Evolutionary conservation across 2,329 filamentous ascomycete species (phyloP).

Genomic region (Cercospora berteroae): DNA sequence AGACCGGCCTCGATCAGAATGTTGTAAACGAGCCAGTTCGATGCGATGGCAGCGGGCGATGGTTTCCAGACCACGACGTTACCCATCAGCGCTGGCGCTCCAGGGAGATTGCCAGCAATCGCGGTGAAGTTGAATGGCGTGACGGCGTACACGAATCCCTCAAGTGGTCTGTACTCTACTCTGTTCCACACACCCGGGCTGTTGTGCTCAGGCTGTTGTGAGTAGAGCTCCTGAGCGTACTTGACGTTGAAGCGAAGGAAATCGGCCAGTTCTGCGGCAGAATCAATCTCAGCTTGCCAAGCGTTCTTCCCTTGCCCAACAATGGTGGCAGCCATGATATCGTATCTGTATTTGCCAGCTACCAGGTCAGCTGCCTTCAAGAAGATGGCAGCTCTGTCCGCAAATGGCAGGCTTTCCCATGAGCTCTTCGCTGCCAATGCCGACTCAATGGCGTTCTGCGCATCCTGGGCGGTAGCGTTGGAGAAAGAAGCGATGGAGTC

Average conservation of each 20-base stretch:
- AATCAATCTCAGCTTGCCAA: slow-evolving; percentile 98
- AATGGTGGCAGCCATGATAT: slow-evolving; percentile 95
- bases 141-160: slow-evolving; percentile 93
- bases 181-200: slow-evolving; percentile 86
- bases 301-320: slow-evolving; percentile 96
- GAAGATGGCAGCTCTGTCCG: slow-evolving; percentile 88
- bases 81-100: slow-evolving; percentile 80
- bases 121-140: slow-evolving; percentile 97
- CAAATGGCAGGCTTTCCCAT: slow-evolving; percentile 85
- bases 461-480: slow-evolving; percentile 72
- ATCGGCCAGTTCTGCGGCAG: slow-evolving; percentile 86
- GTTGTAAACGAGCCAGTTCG: slow-evolving; percentile 85
- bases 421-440: slow-evolving; percentile 80
- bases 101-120: slow-evolving; percentile 82
- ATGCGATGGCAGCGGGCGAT: slow-evolving; percentile 83
- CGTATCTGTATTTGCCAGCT: slow-evolving; percentile 88
- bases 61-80: slow-evolving; percentile 98
- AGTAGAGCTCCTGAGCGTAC: slow-evolving; percentile 88
- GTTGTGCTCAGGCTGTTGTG: slow-evolving; percentile 81
- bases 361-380: slow-evolving; percentile 93
- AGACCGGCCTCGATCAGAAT: slow-evolving; percentile 90
- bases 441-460: slow-evolving; percentile 75
- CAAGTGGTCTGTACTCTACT: slow-evolving; percentile 81
- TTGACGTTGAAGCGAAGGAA: slow-evolving; percentile 90
- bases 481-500: slow-evolving; percentile 79